Base-by-base conservation (phyloP, 129 eudicot species). In the Pseudognaphalium luteoalbum region DNA sequence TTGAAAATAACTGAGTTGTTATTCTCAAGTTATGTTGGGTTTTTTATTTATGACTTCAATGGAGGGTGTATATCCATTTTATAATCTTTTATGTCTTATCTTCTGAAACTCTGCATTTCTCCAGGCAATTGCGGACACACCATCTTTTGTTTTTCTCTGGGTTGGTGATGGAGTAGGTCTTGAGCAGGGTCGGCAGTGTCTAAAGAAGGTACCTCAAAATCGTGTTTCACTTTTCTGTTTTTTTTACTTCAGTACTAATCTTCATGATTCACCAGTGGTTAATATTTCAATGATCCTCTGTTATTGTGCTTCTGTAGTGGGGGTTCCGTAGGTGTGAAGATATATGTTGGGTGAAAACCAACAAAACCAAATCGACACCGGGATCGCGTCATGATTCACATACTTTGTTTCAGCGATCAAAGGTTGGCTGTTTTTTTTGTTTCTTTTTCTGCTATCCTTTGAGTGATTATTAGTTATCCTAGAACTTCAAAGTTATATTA, bases 141-240 rank as follows among this genome's bases (percentile, higher is more conserved):
- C 99, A 57, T 94, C 96, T 72, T 94, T 94, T 74, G 82, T 94
- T 33, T 94, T 94, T 76, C 96, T 94, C 30, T 94, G 99, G 97
- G 99, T 94, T 84, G 99, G 99, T 74, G 99, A 94, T 80, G 99
- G 99, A 61, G 86, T 91, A 74, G 99, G 99, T 39, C 99, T 94
- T 73, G 99, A 94, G 76, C 99, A 91, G 81, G 99, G 99, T 35
- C 88, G 99, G 5, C 97, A 87, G 65, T 94, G 99, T 81, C 87
- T 94, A 30, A 94, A 91, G 86, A 94, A 94, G 99, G 99, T 94
- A 85, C 7, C 32, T 0, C 44, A 34, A 58, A 10, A 32, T n/a
- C 25, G 54, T 41, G 54, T 35, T 66, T 78, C 34, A 14, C 51
- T 4, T 63, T 25, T 14, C 51, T 0, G 28, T 21, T 57, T 61